These are phyloP conservation scores for Petasospora fabianii DNA, from an alignment of 1,139 yeast species.

Conservation along the genomic window DNA sequence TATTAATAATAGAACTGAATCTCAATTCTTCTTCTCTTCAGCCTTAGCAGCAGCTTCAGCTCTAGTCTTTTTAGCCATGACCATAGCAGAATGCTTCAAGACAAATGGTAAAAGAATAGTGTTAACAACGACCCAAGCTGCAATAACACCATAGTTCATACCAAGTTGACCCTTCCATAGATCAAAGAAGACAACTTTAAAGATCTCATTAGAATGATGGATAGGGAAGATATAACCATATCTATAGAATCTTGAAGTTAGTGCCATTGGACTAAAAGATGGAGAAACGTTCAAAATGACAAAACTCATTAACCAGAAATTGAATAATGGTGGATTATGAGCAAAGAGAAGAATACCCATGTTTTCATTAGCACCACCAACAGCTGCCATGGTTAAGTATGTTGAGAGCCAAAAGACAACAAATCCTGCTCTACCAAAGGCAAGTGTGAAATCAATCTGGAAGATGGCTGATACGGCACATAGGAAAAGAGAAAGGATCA, in stretches of 20 bases:
- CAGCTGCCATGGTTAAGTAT: conserved; percentile 55
- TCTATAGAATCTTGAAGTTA: conserved; percentile 51
- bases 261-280: conserved; percentile 39
- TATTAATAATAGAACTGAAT: too few species aligned
- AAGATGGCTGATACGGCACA: conserved; percentile 57
- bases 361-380: conserved; percentile 63
- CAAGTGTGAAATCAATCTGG: conserved; percentile 45
- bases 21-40: not conserved
- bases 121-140: conserved; percentile 56
- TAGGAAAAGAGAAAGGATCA: conserved; percentile 49
- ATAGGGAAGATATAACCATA: conserved; percentile 69
- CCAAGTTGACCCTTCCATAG: conserved; percentile 56
- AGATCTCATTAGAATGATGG: conserved; percentile 53
- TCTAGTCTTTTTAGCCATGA: conserved; percentile 29
- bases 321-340: conserved; percentile 41
- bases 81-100: conserved; percentile 30
- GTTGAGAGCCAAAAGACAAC: conserved; percentile 62
- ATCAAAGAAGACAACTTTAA: conserved; percentile 53
- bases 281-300: conserved; percentile 50
- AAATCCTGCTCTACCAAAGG: conserved; percentile 56
- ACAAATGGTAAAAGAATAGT: conserved; percentile 43
- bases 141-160: conserved; percentile 51
- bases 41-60: conserved; percentile 17
- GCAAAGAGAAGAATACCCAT: conserved; percentile 45
- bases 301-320: conserved; percentile 62